These are phyloP conservation scores for Yarrowia deformans DNA, from an alignment of 805 yeast genomes.

Conservation along the genomic window DNA sequence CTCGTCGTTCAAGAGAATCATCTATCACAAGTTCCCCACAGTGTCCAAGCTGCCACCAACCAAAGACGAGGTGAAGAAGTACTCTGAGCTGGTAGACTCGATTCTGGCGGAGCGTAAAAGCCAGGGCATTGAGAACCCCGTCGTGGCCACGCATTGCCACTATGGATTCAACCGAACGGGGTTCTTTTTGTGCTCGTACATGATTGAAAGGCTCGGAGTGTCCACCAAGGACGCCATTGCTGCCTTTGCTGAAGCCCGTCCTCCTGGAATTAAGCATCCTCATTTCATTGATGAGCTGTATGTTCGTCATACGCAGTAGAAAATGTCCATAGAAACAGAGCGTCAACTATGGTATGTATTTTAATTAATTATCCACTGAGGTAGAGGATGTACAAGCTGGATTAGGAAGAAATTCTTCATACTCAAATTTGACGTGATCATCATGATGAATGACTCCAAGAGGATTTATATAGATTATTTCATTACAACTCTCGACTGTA, in stretches of 20 bases:
- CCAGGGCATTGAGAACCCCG: conserved; percentile 48
- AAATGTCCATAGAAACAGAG: conserved; percentile 23
- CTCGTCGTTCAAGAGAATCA: conserved; percentile 58
- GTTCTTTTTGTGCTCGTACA: conserved; percentile 70
- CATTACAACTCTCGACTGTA: no score
- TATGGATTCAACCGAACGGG: conserved; percentile 85
- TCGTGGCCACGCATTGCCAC: conserved; percentile 77
- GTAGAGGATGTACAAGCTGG: no score
- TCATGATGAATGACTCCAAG: no score
- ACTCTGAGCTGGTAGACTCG: conserved; percentile 61
- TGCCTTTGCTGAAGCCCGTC: conserved; percentile 63
- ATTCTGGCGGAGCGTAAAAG: conserved; percentile 50
- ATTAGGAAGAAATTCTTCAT: no score
- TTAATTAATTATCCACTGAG: conserved; percentile 1
- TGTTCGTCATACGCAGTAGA: conserved; percentile 57
- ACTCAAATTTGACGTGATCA: no score
- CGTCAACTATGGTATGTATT: conserved; percentile 28
- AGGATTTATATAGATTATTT: no score
- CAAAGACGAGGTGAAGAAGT: conserved; percentile 62
- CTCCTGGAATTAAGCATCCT: conserved; percentile 78
- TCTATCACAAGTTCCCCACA: conserved; percentile 75
- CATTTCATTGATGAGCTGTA: conserved; percentile 78
- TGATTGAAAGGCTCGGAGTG: conserved; percentile 67
- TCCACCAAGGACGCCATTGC: conserved; percentile 67
- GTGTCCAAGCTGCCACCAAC: conserved; percentile 81